Evolutionary conservation across 169 alveolate species (phyloP), one percentile per base, ranked within the genome.

Genomic region (Plasmodium gaboni): DNA sequence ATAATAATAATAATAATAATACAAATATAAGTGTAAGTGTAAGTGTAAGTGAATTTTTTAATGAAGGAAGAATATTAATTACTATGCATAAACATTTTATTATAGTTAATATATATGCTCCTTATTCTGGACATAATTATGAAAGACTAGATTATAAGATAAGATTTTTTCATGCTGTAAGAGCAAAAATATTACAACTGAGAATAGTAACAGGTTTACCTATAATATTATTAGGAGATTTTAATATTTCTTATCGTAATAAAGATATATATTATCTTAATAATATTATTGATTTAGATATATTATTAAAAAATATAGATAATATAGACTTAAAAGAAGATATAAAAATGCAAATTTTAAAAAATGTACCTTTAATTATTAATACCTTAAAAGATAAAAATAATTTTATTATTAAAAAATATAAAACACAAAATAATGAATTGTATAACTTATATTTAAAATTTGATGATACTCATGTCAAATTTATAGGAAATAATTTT

Each of bases 201-300:
- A 50, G 94, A 64, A 59, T 64, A 12, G 67, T 83, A 10, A 72
- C 92, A 24, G 94, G 94, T 44, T 28, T 76, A 2, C 94, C 94
- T 4, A 70, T 91, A 22, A 61, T 91, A 10, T 42, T 91, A 32
- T 28, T 91, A 19, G 94, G 94, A 12, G 94, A 91, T 32, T 22
- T 91, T 0, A 91, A 91, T 74, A 59, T 85, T 24, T 65, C 93
- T 13, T 91, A 44, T 24, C 73, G 88, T 26, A 69, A 69, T 22
- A 44, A 55, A 24, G 93, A 88, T 72, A 89, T 88, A 9, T 38
- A 68, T 24, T 80, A 59, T 53, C 44, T 71, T 8, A 80, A 67
- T 15, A 74, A 80, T 88, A 26, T 73, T 44, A 17, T 88, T 38
- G 70, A 88, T 60, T n/a, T 88, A 50, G 42, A 69, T 38, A 63